These are phyloP conservation scores for Pseudogymnoascus sp. DNA, from an alignment of 2,329 filamentous ascomycete species.

Conservation along the genomic window DNA sequence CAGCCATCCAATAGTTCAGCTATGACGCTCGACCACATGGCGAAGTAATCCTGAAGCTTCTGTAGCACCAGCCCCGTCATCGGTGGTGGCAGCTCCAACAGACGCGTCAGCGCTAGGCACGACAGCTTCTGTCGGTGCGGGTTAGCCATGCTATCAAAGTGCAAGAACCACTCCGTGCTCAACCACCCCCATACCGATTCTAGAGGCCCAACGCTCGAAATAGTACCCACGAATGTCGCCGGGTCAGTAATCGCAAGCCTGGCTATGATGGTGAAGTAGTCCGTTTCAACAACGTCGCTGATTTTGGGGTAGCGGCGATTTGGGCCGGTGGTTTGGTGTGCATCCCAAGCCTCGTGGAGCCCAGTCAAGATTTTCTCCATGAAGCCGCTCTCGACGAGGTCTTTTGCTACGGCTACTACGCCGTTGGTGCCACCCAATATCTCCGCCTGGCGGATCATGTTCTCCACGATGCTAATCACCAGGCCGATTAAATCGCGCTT, in stretches of 20 bases:
- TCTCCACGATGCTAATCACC: conserved; percentile 55
- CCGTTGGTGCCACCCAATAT: conserved; percentile 55
- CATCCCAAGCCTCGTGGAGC: conserved; percentile 62
- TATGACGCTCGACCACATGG: conserved; percentile 67
- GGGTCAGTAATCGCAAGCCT: conserved; percentile 71
- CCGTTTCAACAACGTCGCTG: conserved; percentile 68
- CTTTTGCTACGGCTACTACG: conserved; percentile 55
- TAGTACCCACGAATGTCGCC: conserved; percentile 54
- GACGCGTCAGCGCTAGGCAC: conserved; percentile 62
- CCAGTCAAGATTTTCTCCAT: conserved; percentile 57
- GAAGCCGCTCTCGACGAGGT: conserved; percentile 58
- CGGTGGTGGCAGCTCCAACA: conserved; percentile 58
- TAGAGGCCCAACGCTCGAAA: conserved; percentile 36
- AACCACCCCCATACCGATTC: conserved; percentile 54
- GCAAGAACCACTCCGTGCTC: conserved; percentile 57
- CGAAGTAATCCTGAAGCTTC: conserved; percentile 65
- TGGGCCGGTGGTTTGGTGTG: conserved; percentile 76
- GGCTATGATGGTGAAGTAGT: conserved; percentile 78
- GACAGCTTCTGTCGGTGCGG: conserved; percentile 63
- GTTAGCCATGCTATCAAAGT: conserved; percentile 62
- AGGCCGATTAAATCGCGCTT: conserved; percentile 53
- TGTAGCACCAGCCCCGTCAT: conserved; percentile 46
- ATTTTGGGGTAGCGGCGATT: conserved; percentile 63
- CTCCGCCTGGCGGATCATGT: conserved; percentile 56
- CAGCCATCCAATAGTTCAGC: conserved; percentile 57